Evolutionary conservation across 208 protist genomes (phyloP).

Genomic region (Acanthamoeba lenticulata): DNA sequence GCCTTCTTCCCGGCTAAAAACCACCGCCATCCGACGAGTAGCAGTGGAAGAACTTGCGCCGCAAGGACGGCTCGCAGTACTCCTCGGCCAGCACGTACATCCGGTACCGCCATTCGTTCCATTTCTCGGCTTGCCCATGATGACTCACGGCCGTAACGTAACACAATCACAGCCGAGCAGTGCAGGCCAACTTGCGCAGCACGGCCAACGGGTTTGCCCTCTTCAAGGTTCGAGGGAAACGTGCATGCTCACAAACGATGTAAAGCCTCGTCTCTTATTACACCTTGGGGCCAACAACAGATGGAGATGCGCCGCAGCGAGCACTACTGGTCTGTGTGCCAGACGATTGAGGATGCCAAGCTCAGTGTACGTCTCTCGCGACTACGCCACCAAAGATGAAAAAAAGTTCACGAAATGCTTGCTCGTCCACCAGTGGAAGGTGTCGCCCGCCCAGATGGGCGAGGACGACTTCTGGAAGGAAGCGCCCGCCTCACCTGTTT

Average conservation of each 20-base stretch:
- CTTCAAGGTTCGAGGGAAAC: constrained; percentile 59
- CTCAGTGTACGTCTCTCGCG: not conserved
- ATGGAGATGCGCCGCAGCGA: not conserved
- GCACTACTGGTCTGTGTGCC: not conserved
- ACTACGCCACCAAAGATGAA: too few species aligned
- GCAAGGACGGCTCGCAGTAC: constrained; percentile 44
- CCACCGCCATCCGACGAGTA: not conserved
- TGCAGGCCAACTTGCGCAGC: constrained; percentile 42
- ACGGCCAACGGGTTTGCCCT: constrained; percentile 22
- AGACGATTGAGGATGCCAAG: not conserved
- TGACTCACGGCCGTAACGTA: not conserved
- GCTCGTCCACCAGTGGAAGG: not conserved
- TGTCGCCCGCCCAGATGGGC: not conserved
- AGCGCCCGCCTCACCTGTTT: not conserved
- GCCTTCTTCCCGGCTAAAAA: not conserved
- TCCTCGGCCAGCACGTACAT: constrained; percentile 50
- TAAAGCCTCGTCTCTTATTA: not conserved
- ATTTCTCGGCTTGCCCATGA: not conserved
- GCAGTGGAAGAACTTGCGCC: constrained; percentile 48
- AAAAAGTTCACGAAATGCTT: too few species aligned
- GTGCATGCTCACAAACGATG: too few species aligned
- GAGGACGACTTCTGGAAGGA: constrained; percentile 14
- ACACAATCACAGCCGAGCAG: not conserved
- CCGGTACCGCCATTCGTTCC: not conserved
- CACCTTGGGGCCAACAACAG: not conserved